phyloP scores from a whole-genome alignment of 495 filamentous ascomycete species.

The Penicillium lividum region DNA sequence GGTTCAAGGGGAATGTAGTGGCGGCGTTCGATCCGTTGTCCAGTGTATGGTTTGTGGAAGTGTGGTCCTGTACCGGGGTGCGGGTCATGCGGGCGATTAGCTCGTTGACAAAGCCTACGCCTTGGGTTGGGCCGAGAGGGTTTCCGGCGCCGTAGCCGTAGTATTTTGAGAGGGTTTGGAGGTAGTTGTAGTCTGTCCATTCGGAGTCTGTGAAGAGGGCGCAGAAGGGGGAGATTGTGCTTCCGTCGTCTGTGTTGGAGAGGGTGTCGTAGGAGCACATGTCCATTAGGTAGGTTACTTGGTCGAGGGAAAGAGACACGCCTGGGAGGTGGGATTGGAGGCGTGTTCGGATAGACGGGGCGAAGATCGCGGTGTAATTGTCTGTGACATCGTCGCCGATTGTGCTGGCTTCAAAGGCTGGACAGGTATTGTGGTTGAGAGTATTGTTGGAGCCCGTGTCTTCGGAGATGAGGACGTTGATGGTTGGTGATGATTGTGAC shows the following conservation, averaged over 20 bases:
- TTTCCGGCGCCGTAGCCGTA: slow-evolving; percentile 78
- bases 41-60: slow-evolving; percentile 71
- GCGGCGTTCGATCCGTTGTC: slow-evolving; percentile 44
- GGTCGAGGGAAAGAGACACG: slow-evolving; percentile 54
- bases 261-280: slow-evolving; percentile 82
- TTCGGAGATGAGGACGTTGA: slow-evolving; percentile 67
- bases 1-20: slow-evolving; percentile 67
- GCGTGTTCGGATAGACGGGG: slow-evolving; percentile 59
- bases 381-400: slow-evolving; percentile 51
- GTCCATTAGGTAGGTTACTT: slow-evolving; percentile 76
- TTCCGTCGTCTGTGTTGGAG: slow-evolving; percentile 41
- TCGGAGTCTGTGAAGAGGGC: slow-evolving; percentile 65
- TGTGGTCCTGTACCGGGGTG: slow-evolving; percentile 65
- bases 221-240: slow-evolving; percentile 64
- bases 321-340: slow-evolving; percentile 63
- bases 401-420: slow-evolving; percentile 53
- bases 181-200: slow-evolving; percentile 76
- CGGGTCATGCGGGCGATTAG: slow-evolving; percentile 75
- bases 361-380: slow-evolving; percentile 57
- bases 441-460: slow-evolving; percentile 69
- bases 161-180: slow-evolving; percentile 73
- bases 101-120: slow-evolving; percentile 83
- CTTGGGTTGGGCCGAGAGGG: slow-evolving; percentile 74
- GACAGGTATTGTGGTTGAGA: slow-evolving; percentile 69
- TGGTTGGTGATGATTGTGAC: slow-evolving; percentile 47